These are phyloP conservation scores for Dichotomocladium elegans DNA, from an alignment of 371 early-diverging fungal species.

Conservation along the genomic window DNA sequence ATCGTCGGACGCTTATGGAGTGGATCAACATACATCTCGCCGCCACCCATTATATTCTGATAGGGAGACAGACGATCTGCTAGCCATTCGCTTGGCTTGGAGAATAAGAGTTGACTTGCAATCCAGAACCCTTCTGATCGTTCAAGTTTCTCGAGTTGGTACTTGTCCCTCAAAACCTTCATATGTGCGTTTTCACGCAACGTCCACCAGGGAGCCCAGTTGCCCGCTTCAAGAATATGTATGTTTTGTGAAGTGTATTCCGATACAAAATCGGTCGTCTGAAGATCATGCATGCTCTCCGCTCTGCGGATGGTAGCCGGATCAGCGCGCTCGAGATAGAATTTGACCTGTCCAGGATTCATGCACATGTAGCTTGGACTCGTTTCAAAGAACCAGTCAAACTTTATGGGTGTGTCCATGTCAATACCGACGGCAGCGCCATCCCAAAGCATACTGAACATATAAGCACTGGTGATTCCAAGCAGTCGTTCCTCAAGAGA, in stretches of 20 bases:
- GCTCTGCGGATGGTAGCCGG: constrained; percentile 1
- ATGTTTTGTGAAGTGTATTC: constrained; percentile 1
- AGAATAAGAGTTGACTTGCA: constrained; percentile 27
- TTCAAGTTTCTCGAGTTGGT: constrained; percentile 19
- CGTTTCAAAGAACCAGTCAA: constrained; percentile 36
- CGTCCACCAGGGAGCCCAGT: constrained; percentile 9
- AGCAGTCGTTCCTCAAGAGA: constrained; percentile 25
- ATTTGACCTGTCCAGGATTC: constrained; percentile 22
- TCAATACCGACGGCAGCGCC: constrained; percentile 38
- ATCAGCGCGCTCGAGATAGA: constrained; percentile 20
- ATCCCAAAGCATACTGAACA: constrained; percentile 34
- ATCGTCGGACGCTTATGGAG: neutral
- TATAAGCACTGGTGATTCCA: constrained; percentile 27
- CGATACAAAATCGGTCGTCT: constrained; percentile 5
- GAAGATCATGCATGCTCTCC: constrained; percentile 9
- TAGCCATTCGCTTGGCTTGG: constrained; percentile 25
- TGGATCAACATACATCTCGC: constrained; percentile 11
- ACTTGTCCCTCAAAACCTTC: constrained; percentile 20
- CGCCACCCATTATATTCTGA: constrained; percentile 37
- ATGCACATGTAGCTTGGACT: constrained; percentile 29
- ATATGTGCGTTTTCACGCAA: constrained; percentile 16
- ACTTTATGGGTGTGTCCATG: constrained; percentile 24
- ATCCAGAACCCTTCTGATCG: constrained; percentile 39
- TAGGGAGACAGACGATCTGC: constrained; percentile 22
- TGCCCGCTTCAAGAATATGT: constrained; percentile 1